Conservation (phyloP, 78 protist genomes). For the Tieghemostelium lacteum region DNA sequence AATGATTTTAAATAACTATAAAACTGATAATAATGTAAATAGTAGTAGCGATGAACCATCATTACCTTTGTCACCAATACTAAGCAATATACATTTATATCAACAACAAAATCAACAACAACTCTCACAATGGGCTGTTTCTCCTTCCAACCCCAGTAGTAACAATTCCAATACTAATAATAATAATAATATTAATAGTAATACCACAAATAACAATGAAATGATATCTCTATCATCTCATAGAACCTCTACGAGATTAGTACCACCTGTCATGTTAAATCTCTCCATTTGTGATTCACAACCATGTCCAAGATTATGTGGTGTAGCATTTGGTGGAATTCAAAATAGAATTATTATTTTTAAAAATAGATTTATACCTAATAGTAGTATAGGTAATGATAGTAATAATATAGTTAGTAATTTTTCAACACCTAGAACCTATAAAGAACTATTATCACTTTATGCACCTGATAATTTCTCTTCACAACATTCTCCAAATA, state of each 20-base stretch:
- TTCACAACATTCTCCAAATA: no score
- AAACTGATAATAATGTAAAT: no score
- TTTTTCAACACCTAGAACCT: no score
- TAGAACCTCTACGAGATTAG: no score
- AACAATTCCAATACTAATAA: not conserved
- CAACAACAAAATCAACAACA: no score
- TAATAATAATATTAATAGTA: not conserved
- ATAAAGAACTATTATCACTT: not conserved
- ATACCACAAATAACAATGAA: not conserved
- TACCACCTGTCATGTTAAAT: no score
- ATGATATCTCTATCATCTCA: conserved; percentile 9
- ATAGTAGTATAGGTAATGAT: no score
- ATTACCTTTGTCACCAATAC: not conserved
- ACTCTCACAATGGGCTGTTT: no score
- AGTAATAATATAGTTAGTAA: no score
- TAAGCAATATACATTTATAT: not conserved
- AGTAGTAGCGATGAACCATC: no score
- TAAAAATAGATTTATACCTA: conserved; percentile 9
- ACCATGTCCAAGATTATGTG: conserved; percentile 79
- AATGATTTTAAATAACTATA: no score
- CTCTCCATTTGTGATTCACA: conserved; percentile 4
- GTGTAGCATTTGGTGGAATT: conserved; percentile 71
- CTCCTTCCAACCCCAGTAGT: not conserved
- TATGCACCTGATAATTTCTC: no score
- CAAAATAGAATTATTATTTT: conserved; percentile 17